Percentiles rank a stretch among this genome's conserved stretches.
phyloP scores from a whole-genome alignment of 352 stramenopile species.

The Phytophthora macrochlamydospora region DNA sequence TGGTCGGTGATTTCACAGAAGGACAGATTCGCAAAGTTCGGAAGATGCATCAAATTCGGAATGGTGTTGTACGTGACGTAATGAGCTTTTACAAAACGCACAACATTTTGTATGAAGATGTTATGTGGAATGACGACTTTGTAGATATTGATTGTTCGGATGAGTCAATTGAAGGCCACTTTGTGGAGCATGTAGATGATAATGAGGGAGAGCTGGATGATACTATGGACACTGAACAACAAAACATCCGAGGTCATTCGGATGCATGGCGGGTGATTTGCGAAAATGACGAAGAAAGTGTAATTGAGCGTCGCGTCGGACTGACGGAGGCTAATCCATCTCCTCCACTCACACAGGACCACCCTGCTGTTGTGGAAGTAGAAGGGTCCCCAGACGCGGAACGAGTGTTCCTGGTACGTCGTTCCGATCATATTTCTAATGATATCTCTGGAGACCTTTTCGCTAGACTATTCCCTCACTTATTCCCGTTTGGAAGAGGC shows the following conservation, averaged over 20 bases:
- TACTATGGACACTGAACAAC: background rate
- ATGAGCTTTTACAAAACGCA: conserved; percentile 4
- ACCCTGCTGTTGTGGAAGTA: background rate
- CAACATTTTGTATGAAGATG: background rate
- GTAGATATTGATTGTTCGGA: background rate
- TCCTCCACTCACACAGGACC: background rate
- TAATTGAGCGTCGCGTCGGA: background rate
- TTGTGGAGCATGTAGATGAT: background rate
- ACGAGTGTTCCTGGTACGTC: conserved; percentile 1
- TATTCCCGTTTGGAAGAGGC: conserved; percentile 9
- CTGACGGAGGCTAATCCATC: background rate
- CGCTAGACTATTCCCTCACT: background rate
- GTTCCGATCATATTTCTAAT: background rate
- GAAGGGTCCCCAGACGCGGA: background rate
- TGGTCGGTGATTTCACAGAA: conserved; percentile 7
- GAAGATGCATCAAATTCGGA: conserved; percentile 3
- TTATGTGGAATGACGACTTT: background rate
- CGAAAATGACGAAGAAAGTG: background rate
- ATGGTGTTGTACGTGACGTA: background rate
- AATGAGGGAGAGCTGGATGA: background rate
- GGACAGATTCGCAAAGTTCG: background rate
- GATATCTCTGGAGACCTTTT: background rate
- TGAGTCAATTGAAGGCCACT: background rate
- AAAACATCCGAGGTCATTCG: conserved; percentile 5
- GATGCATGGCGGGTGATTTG: background rate